Conservation (phyloP, 2,329 filamentous ascomycete species). For the Akanthomyces muscarius region DNA sequence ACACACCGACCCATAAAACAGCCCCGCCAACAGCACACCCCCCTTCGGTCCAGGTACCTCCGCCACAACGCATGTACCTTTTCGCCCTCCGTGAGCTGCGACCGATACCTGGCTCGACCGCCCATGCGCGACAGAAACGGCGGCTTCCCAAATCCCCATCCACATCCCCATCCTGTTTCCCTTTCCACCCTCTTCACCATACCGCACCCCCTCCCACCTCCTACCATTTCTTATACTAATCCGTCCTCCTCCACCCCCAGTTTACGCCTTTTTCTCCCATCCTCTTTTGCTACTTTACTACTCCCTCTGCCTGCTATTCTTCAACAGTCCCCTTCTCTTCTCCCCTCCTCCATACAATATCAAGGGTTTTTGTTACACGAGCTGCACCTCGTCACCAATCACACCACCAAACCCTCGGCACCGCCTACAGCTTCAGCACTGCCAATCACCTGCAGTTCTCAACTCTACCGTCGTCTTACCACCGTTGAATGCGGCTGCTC, state of each 20-base stretch:
- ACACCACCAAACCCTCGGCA: not conserved
- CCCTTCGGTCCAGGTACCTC: not conserved
- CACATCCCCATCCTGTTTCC: constrained; percentile 20
- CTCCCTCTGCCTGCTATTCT: constrained; percentile 5
- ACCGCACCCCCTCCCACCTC: constrained; percentile 2
- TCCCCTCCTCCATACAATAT: not conserved
- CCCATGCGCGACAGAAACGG: constrained; percentile 11
- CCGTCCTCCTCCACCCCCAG: constrained; percentile 11
- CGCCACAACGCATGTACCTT: not conserved
- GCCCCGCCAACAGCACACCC: not conserved
- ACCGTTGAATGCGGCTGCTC: not conserved
- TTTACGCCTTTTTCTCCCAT: constrained; percentile 4
- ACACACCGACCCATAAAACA: not conserved
- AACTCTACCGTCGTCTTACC: not conserved
- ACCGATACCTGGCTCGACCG: not conserved
- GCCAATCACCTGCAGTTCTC: not conserved
- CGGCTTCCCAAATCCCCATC: constrained; percentile 15
- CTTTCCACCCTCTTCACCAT: constrained; percentile 13
- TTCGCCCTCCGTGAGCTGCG: not conserved
- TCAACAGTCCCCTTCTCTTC: constrained; percentile 8
- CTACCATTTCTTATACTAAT: constrained; percentile 16
- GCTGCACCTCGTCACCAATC: not conserved
- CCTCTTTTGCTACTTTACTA: constrained; percentile 14
- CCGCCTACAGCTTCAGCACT: not conserved
- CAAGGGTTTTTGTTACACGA: not conserved